Percentiles rank a stretch among this genome's conserved stretches.
Conservation (phyloP, 345 rosid genomes). For the Populus tremula region DNA sequence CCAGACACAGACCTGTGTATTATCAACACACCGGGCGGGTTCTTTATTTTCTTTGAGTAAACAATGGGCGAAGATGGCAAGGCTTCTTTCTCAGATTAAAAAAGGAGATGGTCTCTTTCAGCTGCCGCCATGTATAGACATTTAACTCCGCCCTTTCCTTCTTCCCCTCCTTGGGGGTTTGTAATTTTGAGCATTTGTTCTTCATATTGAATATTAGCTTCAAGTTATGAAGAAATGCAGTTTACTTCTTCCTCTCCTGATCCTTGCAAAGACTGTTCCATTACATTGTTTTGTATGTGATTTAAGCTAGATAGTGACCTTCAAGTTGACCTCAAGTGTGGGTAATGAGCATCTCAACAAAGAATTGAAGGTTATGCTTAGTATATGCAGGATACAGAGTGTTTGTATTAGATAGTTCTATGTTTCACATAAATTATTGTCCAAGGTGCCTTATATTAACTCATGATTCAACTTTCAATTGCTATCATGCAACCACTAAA, state of each 20-base stretch:
- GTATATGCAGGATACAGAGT: background rate
- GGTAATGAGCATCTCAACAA: too few relatives aligned
- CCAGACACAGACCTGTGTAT: constrained; percentile 22
- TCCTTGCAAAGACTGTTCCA: too few relatives aligned
- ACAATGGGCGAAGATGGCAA: constrained; percentile 3
- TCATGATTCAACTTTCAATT: background rate
- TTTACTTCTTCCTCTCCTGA: background rate
- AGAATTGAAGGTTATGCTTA: too few relatives aligned
- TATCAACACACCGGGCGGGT: constrained; percentile 5
- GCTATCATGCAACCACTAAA: too few relatives aligned
- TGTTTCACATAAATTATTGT: background rate
- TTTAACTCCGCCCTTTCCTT: background rate
- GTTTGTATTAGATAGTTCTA: background rate
- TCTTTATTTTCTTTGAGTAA: constrained; percentile 10
- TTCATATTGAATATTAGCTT: constrained; percentile 7
- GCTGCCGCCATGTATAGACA: background rate
- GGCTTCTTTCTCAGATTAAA: background rate
- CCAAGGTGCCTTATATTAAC: background rate
- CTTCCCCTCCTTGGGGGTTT: background rate
- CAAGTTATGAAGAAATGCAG: constrained; percentile 4
- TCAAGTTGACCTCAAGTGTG: too few relatives aligned
- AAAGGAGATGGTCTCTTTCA: background rate
- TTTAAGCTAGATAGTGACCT: too few relatives aligned
- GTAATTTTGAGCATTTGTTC: constrained; percentile 7
- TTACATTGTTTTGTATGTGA: too few relatives aligned